These are phyloP conservation scores for Juncus effusus DNA, from an alignment of 176 grass and related monocot species.

Conservation along the genomic window DNA sequence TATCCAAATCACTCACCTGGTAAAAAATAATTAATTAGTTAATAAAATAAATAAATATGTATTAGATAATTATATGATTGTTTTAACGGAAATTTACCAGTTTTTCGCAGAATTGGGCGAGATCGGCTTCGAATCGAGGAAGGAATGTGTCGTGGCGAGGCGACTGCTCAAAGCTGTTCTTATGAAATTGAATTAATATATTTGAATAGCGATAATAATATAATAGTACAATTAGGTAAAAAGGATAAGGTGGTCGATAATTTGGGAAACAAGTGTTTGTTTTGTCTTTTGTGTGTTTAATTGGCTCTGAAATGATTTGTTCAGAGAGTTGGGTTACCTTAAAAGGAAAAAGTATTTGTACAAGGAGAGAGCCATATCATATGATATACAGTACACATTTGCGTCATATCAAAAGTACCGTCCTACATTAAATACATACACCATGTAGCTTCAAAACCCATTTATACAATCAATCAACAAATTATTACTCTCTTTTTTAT, in stretches of 20 bases:
- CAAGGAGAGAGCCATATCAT: constrained; percentile 43
- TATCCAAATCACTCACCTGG: constrained; percentile 84
- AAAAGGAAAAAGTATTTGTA: constrained; percentile 49
- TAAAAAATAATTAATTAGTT: constrained; percentile 17
- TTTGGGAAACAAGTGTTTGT: not conserved
- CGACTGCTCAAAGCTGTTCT: constrained; percentile 81
- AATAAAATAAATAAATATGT: not conserved
- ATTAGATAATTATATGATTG: constrained; percentile 9
- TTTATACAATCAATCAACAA: constrained; percentile 13
- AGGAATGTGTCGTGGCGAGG: constrained; percentile 61
- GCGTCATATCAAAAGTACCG: constrained; percentile 37
- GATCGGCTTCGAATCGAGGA: constrained; percentile 74
- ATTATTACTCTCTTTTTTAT: constrained; percentile 11
- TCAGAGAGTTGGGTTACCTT: constrained; percentile 38
- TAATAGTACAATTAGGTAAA: too few relatives aligned
- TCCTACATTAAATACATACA: constrained; percentile 48
- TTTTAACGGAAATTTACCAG: constrained; percentile 49
- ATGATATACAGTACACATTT: constrained; percentile 33
- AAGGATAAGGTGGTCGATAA: not conserved
- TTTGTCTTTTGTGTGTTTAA: not conserved
- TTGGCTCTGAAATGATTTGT: not conserved
- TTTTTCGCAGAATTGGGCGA: constrained; percentile 89
- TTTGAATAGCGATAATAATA: too few relatives aligned
- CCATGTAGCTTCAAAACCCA: constrained; percentile 26
- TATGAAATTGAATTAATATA: not conserved